Evolutionary conservation across 371 early-diverging fungal genomes (phyloP).

Genomic region (Zychaea mexicana): DNA sequence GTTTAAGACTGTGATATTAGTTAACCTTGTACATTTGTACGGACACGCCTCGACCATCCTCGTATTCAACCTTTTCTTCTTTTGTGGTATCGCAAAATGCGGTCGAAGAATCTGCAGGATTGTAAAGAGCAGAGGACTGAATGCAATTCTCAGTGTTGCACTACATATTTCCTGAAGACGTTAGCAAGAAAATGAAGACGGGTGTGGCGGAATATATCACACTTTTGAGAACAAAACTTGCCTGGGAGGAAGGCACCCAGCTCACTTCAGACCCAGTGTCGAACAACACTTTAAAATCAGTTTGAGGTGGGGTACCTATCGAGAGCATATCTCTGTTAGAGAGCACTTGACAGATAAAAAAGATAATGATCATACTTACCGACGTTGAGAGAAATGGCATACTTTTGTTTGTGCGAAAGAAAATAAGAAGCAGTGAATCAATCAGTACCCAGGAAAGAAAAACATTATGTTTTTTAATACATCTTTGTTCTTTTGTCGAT

Average conservation of each 20-base stretch:
- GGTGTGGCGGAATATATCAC: neutral
- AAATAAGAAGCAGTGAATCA: neutral
- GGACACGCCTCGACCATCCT: neutral
- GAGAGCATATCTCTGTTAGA: neutral
- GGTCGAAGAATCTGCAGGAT: neutral
- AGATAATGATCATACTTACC: neutral
- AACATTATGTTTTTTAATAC: too few relatives aligned
- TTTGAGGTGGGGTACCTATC: constrained; percentile 2
- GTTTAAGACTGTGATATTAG: neutral
- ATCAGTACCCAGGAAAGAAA: too few relatives aligned
- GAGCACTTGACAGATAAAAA: neutral
- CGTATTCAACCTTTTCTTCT: neutral
- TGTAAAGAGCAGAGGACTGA: neutral
- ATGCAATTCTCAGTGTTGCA: neutral
- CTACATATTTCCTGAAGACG: too few relatives aligned
- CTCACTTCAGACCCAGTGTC: constrained; percentile 4
- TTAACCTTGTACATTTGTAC: neutral
- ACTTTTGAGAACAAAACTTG: neutral
- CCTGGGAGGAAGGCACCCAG: neutral
- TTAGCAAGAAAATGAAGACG: neutral
- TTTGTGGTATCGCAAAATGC: neutral
- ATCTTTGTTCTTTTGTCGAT: too few relatives aligned
- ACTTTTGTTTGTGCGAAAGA: neutral
- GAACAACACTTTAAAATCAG: neutral
- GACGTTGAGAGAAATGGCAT: neutral